These are phyloP conservation scores for Phialophora chinensis DNA, from an alignment of 2,329 filamentous ascomycete species.

Conservation along the genomic window DNA sequence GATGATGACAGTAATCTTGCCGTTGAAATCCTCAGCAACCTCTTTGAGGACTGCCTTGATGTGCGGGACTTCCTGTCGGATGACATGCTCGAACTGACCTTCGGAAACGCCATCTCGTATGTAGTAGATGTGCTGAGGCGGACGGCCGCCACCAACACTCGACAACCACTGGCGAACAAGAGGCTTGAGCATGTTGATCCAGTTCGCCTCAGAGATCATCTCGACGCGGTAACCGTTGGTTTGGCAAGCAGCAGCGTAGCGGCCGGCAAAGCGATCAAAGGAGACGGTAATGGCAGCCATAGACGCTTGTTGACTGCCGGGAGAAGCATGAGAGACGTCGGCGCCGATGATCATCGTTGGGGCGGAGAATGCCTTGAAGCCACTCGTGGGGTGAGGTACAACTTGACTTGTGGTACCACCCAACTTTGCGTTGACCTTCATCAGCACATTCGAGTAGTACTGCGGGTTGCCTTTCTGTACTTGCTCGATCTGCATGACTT, in stretches of 20 bases:
- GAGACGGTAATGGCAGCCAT: constrained; percentile 89
- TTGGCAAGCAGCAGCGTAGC: constrained; percentile 79
- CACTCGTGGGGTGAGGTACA: constrained; percentile 45
- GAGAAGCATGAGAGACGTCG: constrained; percentile 84
- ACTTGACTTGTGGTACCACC: constrained; percentile 75
- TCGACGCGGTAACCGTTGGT: constrained; percentile 84
- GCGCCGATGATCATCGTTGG: constrained; percentile 86
- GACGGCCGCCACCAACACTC: constrained; percentile 57
- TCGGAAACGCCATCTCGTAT: constrained; percentile 92
- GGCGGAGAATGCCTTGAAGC: constrained; percentile 43
- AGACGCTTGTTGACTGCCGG: constrained; percentile 69
- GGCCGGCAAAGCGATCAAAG: constrained; percentile 71
- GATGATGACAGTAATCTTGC: constrained; percentile 83
- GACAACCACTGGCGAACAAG: constrained; percentile 70
- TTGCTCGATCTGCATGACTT: constrained; percentile 76
- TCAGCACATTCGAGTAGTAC: constrained; percentile 89
- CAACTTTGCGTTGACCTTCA: constrained; percentile 97
- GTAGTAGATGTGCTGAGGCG: constrained; percentile 81
- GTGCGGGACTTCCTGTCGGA: constrained; percentile 75
- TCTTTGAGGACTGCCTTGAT: constrained; percentile 62
- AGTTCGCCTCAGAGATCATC: constrained; percentile 72
- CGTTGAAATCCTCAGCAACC: constrained; percentile 47
- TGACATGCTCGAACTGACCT: constrained; percentile 79
- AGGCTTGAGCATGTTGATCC: constrained; percentile 68
- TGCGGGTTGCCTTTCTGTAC: constrained; percentile 74